phyloP scores from a whole-genome alignment of 768 basidiomycete species.

The Cystobasidiopsis lactophilus region DNA sequence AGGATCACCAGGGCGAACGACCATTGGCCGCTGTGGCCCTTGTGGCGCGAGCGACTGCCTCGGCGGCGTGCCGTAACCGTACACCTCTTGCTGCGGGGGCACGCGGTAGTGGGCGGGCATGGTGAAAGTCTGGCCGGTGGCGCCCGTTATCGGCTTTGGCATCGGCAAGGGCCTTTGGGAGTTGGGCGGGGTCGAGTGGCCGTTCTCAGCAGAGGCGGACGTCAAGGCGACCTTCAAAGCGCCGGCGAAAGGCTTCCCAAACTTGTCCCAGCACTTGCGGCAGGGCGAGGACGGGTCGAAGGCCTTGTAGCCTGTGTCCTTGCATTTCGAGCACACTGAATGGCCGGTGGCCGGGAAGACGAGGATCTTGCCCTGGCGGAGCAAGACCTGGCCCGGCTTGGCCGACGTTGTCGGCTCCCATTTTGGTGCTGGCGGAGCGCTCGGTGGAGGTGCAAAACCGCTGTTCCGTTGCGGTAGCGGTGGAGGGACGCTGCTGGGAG shows the following conservation, averaged over 20 bases:
- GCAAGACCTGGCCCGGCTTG: constrained; percentile 42
- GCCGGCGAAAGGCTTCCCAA: constrained; percentile 39
- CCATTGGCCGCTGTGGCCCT: neutral
- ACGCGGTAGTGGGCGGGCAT: neutral
- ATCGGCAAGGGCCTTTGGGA: neutral
- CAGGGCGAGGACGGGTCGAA: constrained; percentile 47
- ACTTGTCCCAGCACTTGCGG: constrained; percentile 48
- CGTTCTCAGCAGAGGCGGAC: neutral
- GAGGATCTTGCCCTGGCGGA: constrained; percentile 39
- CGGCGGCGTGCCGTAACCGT: too few relatives aligned
- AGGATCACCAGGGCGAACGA: neutral
- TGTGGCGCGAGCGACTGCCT: too few relatives aligned
- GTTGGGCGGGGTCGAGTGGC: neutral
- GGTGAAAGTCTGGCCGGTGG: too few relatives aligned
- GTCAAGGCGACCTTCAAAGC: constrained; percentile 27
- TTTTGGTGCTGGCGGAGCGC: neutral
- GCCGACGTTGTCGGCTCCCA: constrained; percentile 38
- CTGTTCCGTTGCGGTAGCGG: neutral
- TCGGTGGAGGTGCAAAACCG: neutral
- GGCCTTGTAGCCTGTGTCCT: constrained; percentile 52
- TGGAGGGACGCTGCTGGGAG: neutral
- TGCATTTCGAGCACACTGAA: constrained; percentile 29
- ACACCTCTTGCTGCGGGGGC: neutral
- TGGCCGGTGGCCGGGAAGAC: constrained; percentile 37
- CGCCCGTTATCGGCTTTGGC: too few relatives aligned